A percentile compares a stretch with the other conserved stretches of the same genome.
These are phyloP conservation scores for Pholiota adiposa DNA, from an alignment of 1,284 basidiomycete species.

Conservation along the genomic window DNA sequence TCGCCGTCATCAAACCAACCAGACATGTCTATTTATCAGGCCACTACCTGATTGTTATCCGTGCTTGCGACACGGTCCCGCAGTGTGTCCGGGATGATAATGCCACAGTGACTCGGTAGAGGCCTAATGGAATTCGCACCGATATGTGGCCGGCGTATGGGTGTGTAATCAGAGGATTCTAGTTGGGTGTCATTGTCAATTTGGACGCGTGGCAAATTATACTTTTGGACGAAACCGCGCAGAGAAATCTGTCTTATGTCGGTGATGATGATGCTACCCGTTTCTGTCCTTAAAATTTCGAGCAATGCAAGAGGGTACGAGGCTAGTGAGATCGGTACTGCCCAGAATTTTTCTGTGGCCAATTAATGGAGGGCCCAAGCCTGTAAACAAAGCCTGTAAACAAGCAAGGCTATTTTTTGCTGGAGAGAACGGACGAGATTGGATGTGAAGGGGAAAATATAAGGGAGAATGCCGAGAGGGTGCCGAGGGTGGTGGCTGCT, in stretches of 20 bases:
- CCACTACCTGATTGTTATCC: not conserved
- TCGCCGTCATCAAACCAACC: not conserved
- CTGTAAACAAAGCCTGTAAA: not conserved
- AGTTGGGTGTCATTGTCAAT: not conserved
- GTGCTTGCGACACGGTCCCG: slow-evolving; percentile 5
- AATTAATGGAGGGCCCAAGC: not conserved
- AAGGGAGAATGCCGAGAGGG: slow-evolving; percentile 25
- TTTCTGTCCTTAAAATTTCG: not conserved
- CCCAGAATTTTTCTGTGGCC: not conserved
- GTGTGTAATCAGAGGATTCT: slow-evolving; percentile 2
- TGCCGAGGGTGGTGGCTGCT: slow-evolving; percentile 27
- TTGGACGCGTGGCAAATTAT: slow-evolving; percentile 6
- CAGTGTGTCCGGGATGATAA: not conserved
- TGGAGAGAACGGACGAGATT: slow-evolving; percentile 7
- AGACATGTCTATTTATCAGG: not conserved
- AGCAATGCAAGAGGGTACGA: not conserved
- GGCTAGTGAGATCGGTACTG: not conserved
- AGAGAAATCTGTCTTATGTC: not conserved
- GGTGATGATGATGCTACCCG: not conserved
- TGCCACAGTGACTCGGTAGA: slow-evolving; percentile 11
- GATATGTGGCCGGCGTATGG: slow-evolving; percentile 11
- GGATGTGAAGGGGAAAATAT: slow-evolving; percentile 12
- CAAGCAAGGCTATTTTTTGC: slow-evolving; percentile 1
- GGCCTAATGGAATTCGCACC: slow-evolving; percentile 9
- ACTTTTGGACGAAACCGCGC: not conserved